A percentile compares a stretch with the other conserved stretches of the same genome.
phyloP scores from a whole-genome alignment of 352 stramenopile genomes.

The Plasmopara muralis region DNA sequence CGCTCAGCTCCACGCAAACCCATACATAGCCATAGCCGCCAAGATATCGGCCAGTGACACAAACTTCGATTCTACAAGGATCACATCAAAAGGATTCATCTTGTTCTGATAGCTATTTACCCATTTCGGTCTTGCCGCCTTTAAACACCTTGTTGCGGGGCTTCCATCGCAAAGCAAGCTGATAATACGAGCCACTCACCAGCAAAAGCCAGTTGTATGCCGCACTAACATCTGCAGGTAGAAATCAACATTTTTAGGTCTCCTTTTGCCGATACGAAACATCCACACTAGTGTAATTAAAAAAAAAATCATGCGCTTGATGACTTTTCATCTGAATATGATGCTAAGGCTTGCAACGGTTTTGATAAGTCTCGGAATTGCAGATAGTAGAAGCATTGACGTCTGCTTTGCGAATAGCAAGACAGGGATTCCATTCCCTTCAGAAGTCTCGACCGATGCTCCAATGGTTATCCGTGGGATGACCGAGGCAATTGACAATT shows the following conservation, averaged over 20 bases:
- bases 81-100: constrained; percentile 42
- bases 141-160: constrained; percentile 4
- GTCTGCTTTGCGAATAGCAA: constrained; percentile 66
- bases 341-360: too few species aligned
- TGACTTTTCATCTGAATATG: constrained; percentile 21
- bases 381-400: constrained; percentile 53
- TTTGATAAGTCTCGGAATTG: constrained; percentile 33
- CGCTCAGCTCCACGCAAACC: constrained; percentile 48
- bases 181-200: constrained; percentile 35
- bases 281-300: constrained; percentile 36
- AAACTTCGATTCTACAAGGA: constrained; percentile 54
- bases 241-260: constrained; percentile 42
- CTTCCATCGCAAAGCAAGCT: constrained; percentile 48
- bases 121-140: constrained; percentile 1
- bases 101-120: background rate
- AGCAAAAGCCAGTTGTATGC: constrained; percentile 71
- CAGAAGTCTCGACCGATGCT: constrained; percentile 28
- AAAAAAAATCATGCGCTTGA: constrained; percentile 46
- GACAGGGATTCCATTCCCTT: constrained; percentile 25
- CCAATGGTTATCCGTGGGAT: constrained; percentile 45
- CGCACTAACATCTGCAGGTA: constrained; percentile 24
- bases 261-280: constrained; percentile 65
- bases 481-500: constrained; percentile 61
- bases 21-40: constrained; percentile 49
- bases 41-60: constrained; percentile 53